These are phyloP conservation scores for Polysphondylium violaceum DNA, from an alignment of 78 protist species.

Conservation along the genomic window DNA sequence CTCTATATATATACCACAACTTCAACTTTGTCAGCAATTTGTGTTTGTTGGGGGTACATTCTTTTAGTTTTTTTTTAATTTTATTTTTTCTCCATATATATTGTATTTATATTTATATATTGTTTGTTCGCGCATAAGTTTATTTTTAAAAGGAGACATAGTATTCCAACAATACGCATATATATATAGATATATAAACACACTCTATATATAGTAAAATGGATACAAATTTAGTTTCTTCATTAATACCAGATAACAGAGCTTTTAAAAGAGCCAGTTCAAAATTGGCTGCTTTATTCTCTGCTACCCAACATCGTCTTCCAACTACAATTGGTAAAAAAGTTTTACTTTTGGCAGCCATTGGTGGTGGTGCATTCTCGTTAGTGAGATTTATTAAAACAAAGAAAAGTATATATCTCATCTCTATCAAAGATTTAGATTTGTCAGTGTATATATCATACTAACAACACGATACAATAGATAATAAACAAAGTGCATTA, in stretches of 20 bases:
- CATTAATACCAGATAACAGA: conserved; percentile 23
- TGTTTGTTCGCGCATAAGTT: too few species aligned
- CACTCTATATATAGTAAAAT: neutral
- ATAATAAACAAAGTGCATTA: conserved; percentile 42
- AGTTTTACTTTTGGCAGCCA: conserved; percentile 18
- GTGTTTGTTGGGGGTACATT: neutral
- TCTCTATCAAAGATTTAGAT: too few species aligned
- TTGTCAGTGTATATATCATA: too few species aligned
- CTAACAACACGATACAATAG: neutral
- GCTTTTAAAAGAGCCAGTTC: conserved; percentile 20
- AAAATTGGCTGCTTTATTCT: neutral
- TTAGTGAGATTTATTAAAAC: conserved; percentile 35
- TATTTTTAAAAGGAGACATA: too few species aligned
- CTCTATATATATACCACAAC: too few species aligned
- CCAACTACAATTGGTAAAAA: conserved; percentile 10
- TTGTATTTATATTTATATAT: neutral
- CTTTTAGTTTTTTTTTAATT: neutral
- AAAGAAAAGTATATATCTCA: neutral
- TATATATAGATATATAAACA: neutral
- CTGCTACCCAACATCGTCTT: neutral
- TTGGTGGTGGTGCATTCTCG: conserved; percentile 69
- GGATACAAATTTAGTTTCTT: conserved; percentile 25
- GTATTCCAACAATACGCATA: too few species aligned
- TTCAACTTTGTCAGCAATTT: too few species aligned
- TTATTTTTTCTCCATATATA: neutral